Conservation (phyloP, 2,329 filamentous ascomycete genomes). For the Daldinia sp. region DNA sequence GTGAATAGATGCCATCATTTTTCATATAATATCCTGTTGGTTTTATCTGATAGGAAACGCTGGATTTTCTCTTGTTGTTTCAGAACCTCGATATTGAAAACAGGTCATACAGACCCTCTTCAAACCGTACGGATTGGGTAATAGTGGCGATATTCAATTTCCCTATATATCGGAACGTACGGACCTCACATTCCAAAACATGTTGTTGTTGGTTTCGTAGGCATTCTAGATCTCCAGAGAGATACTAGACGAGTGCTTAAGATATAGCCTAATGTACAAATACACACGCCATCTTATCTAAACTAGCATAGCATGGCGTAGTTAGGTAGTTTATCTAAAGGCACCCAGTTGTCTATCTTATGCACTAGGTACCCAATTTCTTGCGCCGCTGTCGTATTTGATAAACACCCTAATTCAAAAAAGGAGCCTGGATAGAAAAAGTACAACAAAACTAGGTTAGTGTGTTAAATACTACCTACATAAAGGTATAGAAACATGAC, state of each 20-base stretch:
- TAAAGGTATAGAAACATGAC: not conserved
- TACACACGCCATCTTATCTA: not conserved
- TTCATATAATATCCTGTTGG: not conserved
- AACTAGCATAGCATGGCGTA: conserved; percentile 12
- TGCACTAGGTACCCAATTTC: not conserved
- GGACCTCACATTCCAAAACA: conserved; percentile 20
- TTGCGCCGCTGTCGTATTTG: not conserved
- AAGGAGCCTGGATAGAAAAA: not conserved
- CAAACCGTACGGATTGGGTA: conserved; percentile 1
- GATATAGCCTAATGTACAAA: conserved; percentile 20
- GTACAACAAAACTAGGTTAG: not conserved
- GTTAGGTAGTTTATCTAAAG: not conserved
- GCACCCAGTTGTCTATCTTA: too few species aligned
- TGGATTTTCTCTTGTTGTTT: not conserved
- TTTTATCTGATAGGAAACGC: not conserved
- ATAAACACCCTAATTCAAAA: conserved; percentile 2
- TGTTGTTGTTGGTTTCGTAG: conserved; percentile 30
- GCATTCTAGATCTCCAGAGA: conserved; percentile 21
- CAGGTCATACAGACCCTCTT: conserved; percentile 8
- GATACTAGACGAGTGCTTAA: conserved; percentile 33
- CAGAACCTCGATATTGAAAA: conserved; percentile 5
- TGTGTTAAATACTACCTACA: not conserved
- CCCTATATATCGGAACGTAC: not conserved
- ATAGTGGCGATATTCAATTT: conserved; percentile 5
- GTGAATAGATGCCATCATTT: conserved; percentile 18